Percentiles rank a stretch among this genome's conserved stretches.
Conservation (phyloP, 257 asterid species). For the Nicotiana obtusifolia region DNA sequence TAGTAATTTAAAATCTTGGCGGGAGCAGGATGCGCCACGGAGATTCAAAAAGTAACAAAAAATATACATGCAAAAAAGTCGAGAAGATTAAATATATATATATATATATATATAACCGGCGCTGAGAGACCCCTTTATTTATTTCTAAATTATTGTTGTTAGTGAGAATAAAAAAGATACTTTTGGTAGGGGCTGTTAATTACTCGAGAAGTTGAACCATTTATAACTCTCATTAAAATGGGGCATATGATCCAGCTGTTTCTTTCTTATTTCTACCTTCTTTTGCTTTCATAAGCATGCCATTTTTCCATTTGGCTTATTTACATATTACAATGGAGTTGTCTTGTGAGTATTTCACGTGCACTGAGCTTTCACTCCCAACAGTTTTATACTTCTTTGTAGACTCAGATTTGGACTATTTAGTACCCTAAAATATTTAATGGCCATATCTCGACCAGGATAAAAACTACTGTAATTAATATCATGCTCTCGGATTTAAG, state of each 20-base stretch:
- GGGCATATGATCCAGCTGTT: background rate
- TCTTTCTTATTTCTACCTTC: background rate
- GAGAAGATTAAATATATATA: no score
- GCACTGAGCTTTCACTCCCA: background rate
- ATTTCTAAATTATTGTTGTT: no score
- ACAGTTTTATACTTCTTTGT: background rate
- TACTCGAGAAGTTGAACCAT: background rate
- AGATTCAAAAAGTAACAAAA: no score
- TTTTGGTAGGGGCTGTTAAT: background rate
- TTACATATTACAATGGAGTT: background rate
- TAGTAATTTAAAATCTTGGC: no score
- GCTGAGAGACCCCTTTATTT: no score
- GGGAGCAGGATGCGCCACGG: no score
- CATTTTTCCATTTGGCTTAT: background rate
- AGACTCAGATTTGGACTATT: background rate
- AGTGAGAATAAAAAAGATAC: background rate
- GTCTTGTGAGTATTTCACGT: background rate
- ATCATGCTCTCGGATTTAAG: background rate
- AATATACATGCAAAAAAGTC: no score
- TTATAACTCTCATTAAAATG: background rate
- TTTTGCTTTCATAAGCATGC: background rate
- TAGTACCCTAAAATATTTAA: background rate
- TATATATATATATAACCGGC: no score
- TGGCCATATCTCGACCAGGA: background rate
- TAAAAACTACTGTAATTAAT: background rate